phyloP scores from a whole-genome alignment of 106 monocot species.

The Apostasia shenzhenica region DNA sequence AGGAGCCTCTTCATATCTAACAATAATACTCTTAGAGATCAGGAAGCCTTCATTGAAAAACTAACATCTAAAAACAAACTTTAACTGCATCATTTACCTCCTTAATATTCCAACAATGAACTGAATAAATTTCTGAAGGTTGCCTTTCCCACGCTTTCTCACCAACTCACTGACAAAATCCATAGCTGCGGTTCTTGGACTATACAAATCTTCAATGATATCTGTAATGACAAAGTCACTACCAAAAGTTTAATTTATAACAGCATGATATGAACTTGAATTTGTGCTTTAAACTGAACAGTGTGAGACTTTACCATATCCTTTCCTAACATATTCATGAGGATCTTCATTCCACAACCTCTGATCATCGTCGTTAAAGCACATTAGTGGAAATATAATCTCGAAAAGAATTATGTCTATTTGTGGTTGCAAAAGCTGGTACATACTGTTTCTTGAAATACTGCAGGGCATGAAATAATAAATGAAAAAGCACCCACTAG shows the following conservation, averaged over 20 bases:
- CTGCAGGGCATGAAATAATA: conserved; percentile 29
- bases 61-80: not conserved
- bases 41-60: not conserved
- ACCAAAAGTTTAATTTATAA: conserved; percentile 2
- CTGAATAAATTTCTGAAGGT: conserved; percentile 81
- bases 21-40: not conserved
- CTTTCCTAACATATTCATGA: conserved; percentile 98
- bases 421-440: conserved; percentile 73
- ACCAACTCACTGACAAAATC: conserved; percentile 97
- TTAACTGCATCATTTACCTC: conserved; percentile 27
- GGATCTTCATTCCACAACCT: conserved; percentile 96
- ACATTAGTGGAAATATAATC: conserved; percentile 96
- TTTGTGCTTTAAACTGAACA: not conserved
- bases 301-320: conserved; percentile 66
- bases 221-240: conserved; percentile 37
- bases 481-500: no score
- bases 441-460: conserved; percentile 80
- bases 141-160: conserved; percentile 84
- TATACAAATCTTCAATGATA: conserved; percentile 97
- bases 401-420: conserved; percentile 88
- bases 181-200: conserved; percentile 99
- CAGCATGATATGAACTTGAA: no score
- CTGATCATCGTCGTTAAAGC: conserved; percentile 92
- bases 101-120: conserved; percentile 85
- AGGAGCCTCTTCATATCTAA: conserved; percentile 75